A percentile compares a stretch with the other conserved stretches of the same genome.
Conservation (phyloP, 2,329 filamentous ascomycete species). For the Colletotrichum spinosum region DNA sequence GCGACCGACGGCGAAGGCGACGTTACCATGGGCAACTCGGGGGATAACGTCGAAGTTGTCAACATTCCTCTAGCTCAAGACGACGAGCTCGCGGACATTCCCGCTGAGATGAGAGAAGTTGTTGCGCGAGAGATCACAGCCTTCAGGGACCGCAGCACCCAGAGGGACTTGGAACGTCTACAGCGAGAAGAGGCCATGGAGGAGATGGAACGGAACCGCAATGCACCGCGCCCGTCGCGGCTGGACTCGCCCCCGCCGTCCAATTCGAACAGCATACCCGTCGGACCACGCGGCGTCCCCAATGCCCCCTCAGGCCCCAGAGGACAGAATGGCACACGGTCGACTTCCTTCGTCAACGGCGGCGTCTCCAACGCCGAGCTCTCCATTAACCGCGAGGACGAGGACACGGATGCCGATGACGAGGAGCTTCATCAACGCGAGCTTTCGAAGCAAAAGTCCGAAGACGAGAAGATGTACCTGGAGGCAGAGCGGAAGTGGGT, state of each 20-base stretch:
- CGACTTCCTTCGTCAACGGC: constrained; percentile 84
- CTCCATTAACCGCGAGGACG: constrained; percentile 77
- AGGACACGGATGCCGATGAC: constrained; percentile 89
- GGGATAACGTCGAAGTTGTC: constrained; percentile 82
- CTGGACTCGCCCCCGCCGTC: constrained; percentile 78
- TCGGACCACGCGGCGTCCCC: constrained; percentile 77
- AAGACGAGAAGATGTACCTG: constrained; percentile 82
- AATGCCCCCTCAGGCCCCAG: constrained; percentile 78
- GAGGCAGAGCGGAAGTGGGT: constrained; percentile 92
- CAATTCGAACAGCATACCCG: constrained; percentile 76
- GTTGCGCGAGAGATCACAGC: constrained; percentile 94
- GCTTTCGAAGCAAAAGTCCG: constrained; percentile 76
- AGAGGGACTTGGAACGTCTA: constrained; percentile 87
- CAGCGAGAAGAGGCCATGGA: constrained; percentile 93
- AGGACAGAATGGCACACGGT: constrained; percentile 73
- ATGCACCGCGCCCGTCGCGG: constrained; percentile 73
- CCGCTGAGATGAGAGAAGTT: constrained; percentile 93
- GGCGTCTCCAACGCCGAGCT: constrained; percentile 71
- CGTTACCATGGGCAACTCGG: constrained; percentile 75
- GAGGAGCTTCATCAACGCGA: constrained; percentile 83
- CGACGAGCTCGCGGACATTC: constrained; percentile 95
- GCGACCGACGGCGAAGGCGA: constrained; percentile 74
- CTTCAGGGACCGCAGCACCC: constrained; percentile 91
- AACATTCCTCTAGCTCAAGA: constrained; percentile 90
- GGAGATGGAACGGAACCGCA: constrained; percentile 81